Percentiles rank a stretch among this genome's conserved stretches.
These are phyloP conservation scores for Cordyceps javanica DNA, from an alignment of 2,329 filamentous ascomycete genomes.

Conservation along the genomic window DNA sequence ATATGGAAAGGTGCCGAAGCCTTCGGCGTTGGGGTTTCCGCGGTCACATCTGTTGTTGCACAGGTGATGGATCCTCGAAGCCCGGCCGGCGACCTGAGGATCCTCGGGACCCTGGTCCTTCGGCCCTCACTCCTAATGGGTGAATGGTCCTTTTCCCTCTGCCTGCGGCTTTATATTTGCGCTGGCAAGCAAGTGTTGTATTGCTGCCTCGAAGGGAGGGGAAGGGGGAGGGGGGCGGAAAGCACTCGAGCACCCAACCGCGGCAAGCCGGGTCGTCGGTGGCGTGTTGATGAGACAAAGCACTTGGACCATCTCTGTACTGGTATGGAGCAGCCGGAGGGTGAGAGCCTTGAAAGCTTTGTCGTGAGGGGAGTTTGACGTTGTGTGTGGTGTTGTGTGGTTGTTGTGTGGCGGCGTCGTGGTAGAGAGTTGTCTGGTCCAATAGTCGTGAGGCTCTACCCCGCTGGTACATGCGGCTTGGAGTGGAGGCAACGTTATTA, in stretches of 20 bases:
- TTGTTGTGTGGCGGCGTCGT: not conserved
- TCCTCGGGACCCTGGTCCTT: not conserved
- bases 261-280: slow-evolving; percentile 4
- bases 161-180: not conserved
- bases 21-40: not conserved
- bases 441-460: slow-evolving; percentile 6
- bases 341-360: too few relatives aligned
- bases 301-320: not conserved
- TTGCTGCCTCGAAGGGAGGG: too few relatives aligned
- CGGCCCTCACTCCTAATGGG: not conserved
- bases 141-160: too few relatives aligned
- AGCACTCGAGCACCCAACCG: not conserved
- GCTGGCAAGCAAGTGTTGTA: not conserved
- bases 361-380: too few relatives aligned
- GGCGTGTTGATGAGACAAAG: not conserved
- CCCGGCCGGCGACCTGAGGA: not conserved
- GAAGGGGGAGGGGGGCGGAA: too few relatives aligned
- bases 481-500: slow-evolving; percentile 8
- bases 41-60: not conserved
- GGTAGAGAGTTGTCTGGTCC: not conserved
- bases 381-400: not conserved
- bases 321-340: not conserved
- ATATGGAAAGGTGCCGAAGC: not conserved
- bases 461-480: slow-evolving; percentile 5
- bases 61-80: not conserved